phyloP scores from a whole-genome alignment of 148 eudicot genomes.

The Arctostaphylos glauca region DNA sequence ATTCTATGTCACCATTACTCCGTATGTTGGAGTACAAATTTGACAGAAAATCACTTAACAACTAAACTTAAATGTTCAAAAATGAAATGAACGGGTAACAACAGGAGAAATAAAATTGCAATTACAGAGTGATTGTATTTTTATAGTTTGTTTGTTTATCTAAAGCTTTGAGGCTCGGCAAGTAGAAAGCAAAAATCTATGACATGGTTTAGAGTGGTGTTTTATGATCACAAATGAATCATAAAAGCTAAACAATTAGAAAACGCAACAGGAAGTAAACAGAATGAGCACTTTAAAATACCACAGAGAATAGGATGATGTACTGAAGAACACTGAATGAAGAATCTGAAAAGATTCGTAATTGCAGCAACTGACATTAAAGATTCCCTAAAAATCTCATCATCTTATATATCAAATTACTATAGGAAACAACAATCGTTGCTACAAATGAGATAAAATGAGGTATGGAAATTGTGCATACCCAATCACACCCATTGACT shows the following conservation, averaged over 20 bases:
- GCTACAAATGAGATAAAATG: not conserved
- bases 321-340: not conserved
- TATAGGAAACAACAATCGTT: not conserved
- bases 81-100: not conserved
- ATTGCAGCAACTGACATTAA: not conserved
- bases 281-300: not conserved
- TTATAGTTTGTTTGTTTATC: not conserved
- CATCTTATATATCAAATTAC: not conserved
- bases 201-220: not conserved
- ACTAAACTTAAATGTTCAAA: not conserved
- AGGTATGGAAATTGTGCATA: not conserved
- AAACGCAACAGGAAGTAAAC: not conserved
- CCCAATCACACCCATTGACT: no score
- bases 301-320: not conserved
- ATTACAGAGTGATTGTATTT: not conserved
- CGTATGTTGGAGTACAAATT: not conserved
- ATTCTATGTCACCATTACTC: not conserved
- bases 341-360: not conserved
- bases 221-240: not conserved
- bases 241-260: not conserved
- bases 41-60: not conserved
- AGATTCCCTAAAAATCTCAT: not conserved
- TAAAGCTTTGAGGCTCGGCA: not conserved
- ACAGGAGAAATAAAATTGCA: not conserved
- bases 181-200: not conserved